phyloP scores from a whole-genome alignment of 345 rosid genomes.

The Litchi chinensis region DNA sequence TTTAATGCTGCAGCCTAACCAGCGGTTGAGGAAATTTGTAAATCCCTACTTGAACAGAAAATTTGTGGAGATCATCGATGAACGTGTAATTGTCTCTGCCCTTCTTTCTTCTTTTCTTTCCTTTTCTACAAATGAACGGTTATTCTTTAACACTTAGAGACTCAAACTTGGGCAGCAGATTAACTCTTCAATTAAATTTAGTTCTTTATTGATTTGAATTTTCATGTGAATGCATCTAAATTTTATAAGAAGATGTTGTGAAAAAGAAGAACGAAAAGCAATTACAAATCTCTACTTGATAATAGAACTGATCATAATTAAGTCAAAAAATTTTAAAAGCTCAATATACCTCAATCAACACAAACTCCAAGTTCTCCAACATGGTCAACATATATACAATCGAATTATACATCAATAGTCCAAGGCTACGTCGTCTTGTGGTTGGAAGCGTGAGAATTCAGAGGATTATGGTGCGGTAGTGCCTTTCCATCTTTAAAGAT shows the following conservation, averaged over 20 bases:
- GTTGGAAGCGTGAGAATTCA: not conserved
- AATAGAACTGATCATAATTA: too few relatives aligned
- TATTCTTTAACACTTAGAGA: too few relatives aligned
- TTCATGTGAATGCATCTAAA: not conserved
- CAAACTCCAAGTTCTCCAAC: not conserved
- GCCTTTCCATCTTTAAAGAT: not conserved
- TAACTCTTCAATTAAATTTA: too few relatives aligned
- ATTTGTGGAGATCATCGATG: not conserved
- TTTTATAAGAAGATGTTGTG: too few relatives aligned
- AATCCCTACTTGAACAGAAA: not conserved
- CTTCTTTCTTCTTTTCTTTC: not conserved
- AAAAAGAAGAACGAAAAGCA: too few relatives aligned
- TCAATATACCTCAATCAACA: not conserved
- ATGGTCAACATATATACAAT: too few relatives aligned
- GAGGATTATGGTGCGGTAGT: not conserved
- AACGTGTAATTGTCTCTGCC: not conserved
- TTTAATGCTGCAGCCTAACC: too few relatives aligned
- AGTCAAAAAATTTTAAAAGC: too few relatives aligned
- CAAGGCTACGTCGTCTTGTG: not conserved
- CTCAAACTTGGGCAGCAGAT: too few relatives aligned
- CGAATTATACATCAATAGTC: too few relatives aligned
- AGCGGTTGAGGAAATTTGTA: too few relatives aligned
- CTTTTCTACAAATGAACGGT: too few relatives aligned
- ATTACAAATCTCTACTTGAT: not conserved
- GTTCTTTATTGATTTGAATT: not conserved